phyloP scores from a whole-genome alignment of 169 alveolate species.

The Perkinsus olseni region DNA sequence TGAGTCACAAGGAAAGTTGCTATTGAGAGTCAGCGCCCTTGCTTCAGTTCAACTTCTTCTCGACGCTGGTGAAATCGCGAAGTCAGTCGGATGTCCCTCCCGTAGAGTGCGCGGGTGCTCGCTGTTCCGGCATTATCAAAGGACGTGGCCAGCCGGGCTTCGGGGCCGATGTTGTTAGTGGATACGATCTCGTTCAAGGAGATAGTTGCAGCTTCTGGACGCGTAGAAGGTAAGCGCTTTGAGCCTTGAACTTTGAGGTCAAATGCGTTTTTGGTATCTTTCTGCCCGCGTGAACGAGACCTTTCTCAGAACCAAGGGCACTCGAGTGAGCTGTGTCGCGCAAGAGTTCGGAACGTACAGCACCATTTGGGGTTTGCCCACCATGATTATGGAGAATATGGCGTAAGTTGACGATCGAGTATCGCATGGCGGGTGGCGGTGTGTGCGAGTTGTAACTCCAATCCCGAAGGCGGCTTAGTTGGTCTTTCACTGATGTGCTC shows the following conservation, averaged over 20 bases:
- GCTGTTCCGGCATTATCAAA: neutral
- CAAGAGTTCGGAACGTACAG: neutral
- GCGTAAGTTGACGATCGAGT: neutral
- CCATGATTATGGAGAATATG: neutral
- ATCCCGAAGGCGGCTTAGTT: no score
- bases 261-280: neutral
- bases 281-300: neutral
- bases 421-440: no score
- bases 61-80: neutral
- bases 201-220: neutral
- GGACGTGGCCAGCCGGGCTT: neutral
- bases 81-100: neutral
- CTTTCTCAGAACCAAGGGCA: neutral
- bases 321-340: neutral
- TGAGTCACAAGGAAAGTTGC: neutral
- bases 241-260: neutral
- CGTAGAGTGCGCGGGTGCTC: neutral
- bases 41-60: neutral
- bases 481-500: no score
- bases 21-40: neutral
- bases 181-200: neutral
- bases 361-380: neutral
- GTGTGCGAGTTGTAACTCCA: no score
- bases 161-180: neutral
- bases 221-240: neutral